Conservation (phyloP, 108 stramenopile genomes). For the Heterococcus sp. region DNA sequence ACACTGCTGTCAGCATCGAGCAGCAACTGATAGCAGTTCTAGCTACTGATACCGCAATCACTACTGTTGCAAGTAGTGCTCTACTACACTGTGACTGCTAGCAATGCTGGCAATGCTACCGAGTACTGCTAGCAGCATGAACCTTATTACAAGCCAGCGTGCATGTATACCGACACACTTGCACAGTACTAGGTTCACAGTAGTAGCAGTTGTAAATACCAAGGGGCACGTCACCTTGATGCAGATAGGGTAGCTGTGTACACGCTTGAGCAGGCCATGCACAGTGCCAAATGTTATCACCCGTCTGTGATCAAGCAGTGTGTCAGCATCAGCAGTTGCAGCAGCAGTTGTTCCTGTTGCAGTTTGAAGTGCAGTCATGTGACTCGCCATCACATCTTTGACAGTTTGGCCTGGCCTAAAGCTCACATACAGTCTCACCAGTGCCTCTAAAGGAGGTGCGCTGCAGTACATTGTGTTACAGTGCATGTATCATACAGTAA, state of each 20-base stretch:
- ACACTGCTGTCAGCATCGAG: no score
- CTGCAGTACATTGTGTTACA: no score
- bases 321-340: no score
- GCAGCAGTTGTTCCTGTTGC: no score
- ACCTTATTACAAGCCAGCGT: neutral
- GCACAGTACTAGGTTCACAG: neutral
- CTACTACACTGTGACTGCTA: no score
- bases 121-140: no score
- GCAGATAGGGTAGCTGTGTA: conserved; percentile 71
- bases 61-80: no score
- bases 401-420: neutral
- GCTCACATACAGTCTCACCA: neutral
- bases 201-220: neutral
- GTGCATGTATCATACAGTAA: no score
- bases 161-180: neutral
- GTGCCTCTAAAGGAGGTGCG: neutral
- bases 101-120: no score
- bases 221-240: neutral
- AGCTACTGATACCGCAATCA: no score
- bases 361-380: no score
- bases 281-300: conserved; percentile 78
- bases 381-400: neutral
- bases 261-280: conserved; percentile 69
- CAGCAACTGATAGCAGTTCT: no score
- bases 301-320: conserved; percentile 53